Base-by-base conservation (phyloP, 2,329 filamentous ascomycete genomes). In the Chaetomiaceae sp. region DNA sequence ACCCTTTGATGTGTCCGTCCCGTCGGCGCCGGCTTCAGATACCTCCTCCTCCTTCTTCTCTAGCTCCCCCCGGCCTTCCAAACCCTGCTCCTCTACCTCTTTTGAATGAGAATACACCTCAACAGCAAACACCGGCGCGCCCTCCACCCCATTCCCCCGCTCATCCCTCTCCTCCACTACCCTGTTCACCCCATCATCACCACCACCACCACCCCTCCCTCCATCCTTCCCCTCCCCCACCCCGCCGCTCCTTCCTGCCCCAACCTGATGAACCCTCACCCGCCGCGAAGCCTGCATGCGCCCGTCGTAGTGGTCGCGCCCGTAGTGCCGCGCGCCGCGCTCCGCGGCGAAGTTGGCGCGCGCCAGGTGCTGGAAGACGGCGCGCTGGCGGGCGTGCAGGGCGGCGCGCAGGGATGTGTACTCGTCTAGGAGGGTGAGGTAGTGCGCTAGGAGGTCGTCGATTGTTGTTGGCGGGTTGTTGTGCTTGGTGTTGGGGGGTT, bases 311-410 rank as follows among this genome's bases (percentile, higher is more conserved):
- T 78, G 76, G 56, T 87, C 82, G 52, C 71, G 74, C 3, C 84
- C 85, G 60, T 84, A 89, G 34, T 38, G 26, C 79, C 51, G 72
- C 51, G 79, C 62, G 26, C 81, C 76, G 11, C 77, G 70, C 59
- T 79, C 72, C n/a, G 78, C 79, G 22, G 77, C 70, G 65, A 87
- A 89, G 66, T 89, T 88, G 51, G 86, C 86, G 47, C 85, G 77
- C n/a, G 86, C 83, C 33, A 90, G 71, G 53, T 70, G 67, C 46
- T 76, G 74, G 59, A 72, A 78, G 53, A 85, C 73, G 42, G 67
- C 66, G 17, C 74, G 67, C 53, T 87, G 75, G 17, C 77, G 65
- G 11, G 62, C 59, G 35, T 70, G 69, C 30, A 89, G 72, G 35
- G 73, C 62, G 20, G 68, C 60, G 49, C 78, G 78, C 3, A 85